Evolutionary conservation across 345 rosid species (phyloP).

Genomic region (Brassica rapa): DNA sequence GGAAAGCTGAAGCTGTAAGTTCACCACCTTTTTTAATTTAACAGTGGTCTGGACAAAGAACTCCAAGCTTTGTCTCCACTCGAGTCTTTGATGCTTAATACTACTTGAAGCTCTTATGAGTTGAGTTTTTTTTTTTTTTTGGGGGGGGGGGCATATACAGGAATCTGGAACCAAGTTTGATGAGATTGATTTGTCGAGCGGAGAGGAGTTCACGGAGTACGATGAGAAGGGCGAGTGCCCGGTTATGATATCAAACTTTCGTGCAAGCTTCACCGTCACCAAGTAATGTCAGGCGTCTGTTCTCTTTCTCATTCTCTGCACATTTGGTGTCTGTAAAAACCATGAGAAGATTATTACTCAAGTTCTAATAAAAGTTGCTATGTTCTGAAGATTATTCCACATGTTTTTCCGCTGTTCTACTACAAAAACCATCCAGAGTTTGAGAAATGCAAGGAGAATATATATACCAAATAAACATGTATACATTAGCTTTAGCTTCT

Average conservation of each 20-base stretch:
- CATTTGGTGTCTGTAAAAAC: conserved; percentile 37
- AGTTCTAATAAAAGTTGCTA: conserved; percentile 29
- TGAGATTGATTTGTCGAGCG: conserved; percentile 66
- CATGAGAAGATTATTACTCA: conserved; percentile 3
- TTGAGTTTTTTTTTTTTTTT: background rate
- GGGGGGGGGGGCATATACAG: conserved; percentile 40
- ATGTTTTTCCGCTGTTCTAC: background rate
- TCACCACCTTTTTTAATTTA: conserved; percentile 3
- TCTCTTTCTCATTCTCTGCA: conserved; percentile 4
- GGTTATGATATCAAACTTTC: conserved; percentile 82
- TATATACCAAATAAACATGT: conserved; percentile 4
- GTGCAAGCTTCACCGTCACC: conserved; percentile 64
- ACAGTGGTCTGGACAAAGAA: no score
- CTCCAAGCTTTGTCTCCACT: no score
- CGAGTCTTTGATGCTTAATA: background rate
- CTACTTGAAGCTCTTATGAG: background rate
- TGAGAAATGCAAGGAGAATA: conserved; percentile 14
- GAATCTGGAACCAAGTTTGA: conserved; percentile 65
- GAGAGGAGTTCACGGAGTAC: conserved; percentile 69
- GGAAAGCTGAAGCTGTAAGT: conserved; percentile 91
- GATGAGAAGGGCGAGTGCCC: conserved; percentile 87
- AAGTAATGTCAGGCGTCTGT: conserved; percentile 40
- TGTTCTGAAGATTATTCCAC: no score
- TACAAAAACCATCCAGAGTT: conserved; percentile 2
- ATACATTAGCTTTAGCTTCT: conserved; percentile 15